Percentiles rank a stretch among this genome's conserved stretches.
phyloP scores from a whole-genome alignment of 2,329 filamentous ascomycete species.

The Aureobasidium subglaciale region DNA sequence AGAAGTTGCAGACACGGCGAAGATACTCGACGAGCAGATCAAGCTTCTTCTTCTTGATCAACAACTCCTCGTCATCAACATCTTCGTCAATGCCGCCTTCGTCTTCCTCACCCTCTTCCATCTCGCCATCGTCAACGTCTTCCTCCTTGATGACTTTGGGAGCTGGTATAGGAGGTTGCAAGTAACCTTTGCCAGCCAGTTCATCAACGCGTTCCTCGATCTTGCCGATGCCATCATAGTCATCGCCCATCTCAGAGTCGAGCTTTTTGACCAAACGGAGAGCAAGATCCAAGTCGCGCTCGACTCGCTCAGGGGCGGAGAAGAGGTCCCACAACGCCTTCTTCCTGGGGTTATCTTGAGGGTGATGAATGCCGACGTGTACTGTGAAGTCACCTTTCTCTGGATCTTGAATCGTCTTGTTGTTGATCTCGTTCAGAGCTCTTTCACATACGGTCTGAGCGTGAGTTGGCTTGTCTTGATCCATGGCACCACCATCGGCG shows the following conservation, averaged over 20 bases:
- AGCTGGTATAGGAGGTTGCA: conserved; percentile 58
- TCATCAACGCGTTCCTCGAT: conserved; percentile 84
- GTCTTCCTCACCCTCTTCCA: conserved; percentile 71
- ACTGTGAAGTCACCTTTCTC: conserved; percentile 93
- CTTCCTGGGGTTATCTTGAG: conserved; percentile 76
- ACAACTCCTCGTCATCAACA: conserved; percentile 78
- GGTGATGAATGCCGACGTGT: conserved; percentile 92
- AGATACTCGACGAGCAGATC: conserved; percentile 95
- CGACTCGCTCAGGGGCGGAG: conserved; percentile 85
- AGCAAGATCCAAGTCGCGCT: conserved; percentile 79
- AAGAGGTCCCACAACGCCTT: conserved; percentile 97
- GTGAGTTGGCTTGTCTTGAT: conserved; percentile 18
- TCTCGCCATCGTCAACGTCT: conserved; percentile 55
- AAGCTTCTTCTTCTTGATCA: conserved; percentile 92
- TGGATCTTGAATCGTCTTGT: conserved; percentile 94
- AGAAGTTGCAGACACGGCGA: conserved; percentile 95
- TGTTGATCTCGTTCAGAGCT: conserved; percentile 88
- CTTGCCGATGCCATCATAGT: conserved; percentile 68
- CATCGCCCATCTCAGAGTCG: conserved; percentile 72
- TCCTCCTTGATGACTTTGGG: conserved; percentile 54
- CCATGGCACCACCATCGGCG: conserved; percentile 18
- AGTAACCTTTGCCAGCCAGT: conserved; percentile 64
- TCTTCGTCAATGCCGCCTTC: conserved; percentile 65
- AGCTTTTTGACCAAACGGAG: conserved; percentile 76
- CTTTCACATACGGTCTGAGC: conserved; percentile 50